Evolutionary conservation across 805 yeast species (phyloP).

Genomic region (Saccharomyces kudriavzevii): DNA sequence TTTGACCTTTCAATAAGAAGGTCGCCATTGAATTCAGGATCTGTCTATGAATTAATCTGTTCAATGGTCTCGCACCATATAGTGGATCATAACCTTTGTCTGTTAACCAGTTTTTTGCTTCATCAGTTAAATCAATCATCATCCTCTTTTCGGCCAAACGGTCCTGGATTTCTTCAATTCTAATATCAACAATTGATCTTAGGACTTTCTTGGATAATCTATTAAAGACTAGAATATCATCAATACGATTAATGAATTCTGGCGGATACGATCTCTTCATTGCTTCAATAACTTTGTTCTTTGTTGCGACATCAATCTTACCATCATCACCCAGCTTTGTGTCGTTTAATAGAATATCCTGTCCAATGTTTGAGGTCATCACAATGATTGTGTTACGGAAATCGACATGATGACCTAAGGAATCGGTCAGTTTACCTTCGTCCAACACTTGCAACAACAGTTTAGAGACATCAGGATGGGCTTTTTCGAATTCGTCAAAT

Average conservation of each 20-base stretch:
- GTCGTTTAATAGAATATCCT: constrained; percentile 72
- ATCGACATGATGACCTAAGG: constrained; percentile 90
- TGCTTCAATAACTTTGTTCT: constrained; percentile 52
- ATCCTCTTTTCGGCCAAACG: constrained; percentile 76
- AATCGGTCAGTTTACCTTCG: constrained; percentile 90
- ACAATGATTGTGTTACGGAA: constrained; percentile 91
- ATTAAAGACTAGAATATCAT: constrained; percentile 89
- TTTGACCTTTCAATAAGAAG: constrained; percentile 69
- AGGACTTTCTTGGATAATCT: constrained; percentile 72
- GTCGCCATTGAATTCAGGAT: constrained; percentile 86
- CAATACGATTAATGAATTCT: constrained; percentile 89
- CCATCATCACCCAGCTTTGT: constrained; percentile 47
- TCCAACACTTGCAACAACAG: constrained; percentile 84
- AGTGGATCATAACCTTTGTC: constrained; percentile 82
- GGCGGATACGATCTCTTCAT: constrained; percentile 80
- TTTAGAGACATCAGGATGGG: constrained; percentile 92
- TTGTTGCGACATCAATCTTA: constrained; percentile 44
- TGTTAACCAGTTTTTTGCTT: constrained; percentile 71
- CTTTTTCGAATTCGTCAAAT: constrained; percentile 95
- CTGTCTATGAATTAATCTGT: constrained; percentile 75
- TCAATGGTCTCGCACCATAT: constrained; percentile 95
- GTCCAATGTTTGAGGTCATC: constrained; percentile 96
- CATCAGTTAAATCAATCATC: constrained; percentile 43
- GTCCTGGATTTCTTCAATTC: constrained; percentile 73
- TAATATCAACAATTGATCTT: constrained; percentile 72